These are phyloP conservation scores for Guillardia theta DNA, from an alignment of 78 protist species.

Conservation along the genomic window DNA sequence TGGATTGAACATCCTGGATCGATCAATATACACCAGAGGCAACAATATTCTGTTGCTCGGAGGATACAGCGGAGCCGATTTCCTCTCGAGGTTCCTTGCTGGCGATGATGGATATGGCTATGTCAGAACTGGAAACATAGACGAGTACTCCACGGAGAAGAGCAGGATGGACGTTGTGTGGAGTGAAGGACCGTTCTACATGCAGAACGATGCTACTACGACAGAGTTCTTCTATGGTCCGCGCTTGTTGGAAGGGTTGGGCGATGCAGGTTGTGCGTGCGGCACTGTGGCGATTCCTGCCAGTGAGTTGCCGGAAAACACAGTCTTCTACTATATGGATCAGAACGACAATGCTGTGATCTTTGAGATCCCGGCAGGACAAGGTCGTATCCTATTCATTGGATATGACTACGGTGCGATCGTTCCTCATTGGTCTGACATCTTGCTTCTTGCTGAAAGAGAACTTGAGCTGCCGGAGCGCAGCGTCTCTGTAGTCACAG, in stretches of 20 bases:
- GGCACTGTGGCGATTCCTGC: background rate
- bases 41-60: background rate
- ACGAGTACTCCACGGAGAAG: background rate
- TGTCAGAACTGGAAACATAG: background rate
- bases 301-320: background rate
- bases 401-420: background rate
- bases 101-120: background rate
- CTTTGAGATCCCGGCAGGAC: background rate
- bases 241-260: background rate
- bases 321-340: background rate
- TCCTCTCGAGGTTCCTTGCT: background rate
- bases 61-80: background rate
- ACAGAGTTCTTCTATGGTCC: conserved; percentile 4
- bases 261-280: no score
- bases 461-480: no score
- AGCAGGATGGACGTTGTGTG: background rate
- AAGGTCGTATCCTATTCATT: background rate
- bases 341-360: background rate
- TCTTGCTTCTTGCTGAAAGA: background rate
- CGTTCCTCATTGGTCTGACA: background rate
- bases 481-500: no score
- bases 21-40: background rate
- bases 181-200: background rate
- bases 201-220: background rate
- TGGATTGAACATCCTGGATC: background rate